Evolutionary conservation across 805 yeast species (phyloP).

Genomic region (Sungouiozyma ichnusensis): DNA sequence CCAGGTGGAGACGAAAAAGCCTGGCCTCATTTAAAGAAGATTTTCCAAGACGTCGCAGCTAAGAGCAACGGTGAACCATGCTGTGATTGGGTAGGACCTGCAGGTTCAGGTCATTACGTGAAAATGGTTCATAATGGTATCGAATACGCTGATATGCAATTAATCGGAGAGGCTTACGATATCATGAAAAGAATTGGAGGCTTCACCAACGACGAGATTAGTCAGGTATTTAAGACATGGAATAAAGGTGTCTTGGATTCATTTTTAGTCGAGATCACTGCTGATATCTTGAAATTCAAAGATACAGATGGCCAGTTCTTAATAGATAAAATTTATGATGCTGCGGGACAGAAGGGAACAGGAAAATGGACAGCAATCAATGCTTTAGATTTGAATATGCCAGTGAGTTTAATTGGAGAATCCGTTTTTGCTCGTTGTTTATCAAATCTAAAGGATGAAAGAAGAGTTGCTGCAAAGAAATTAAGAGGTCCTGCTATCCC

Average conservation of each 20-base stretch:
- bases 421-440: slow-evolving; percentile 95
- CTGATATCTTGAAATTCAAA: slow-evolving; percentile 83
- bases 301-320: slow-evolving; percentile 87
- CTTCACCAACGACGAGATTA: slow-evolving; percentile 80
- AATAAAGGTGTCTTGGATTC: slow-evolving; percentile 97
- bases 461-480: slow-evolving; percentile 71
- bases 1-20: slow-evolving; percentile 98
- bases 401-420: slow-evolving; percentile 96
- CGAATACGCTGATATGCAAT: slow-evolving; percentile 99
- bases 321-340: slow-evolving; percentile 91
- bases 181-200: slow-evolving; percentile 90
- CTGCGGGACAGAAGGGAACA: slow-evolving; percentile 99
- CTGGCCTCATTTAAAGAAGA: slow-evolving; percentile 96
- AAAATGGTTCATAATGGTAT: slow-evolving; percentile 99
- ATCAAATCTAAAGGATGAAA: slow-evolving; percentile 85
- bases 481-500: slow-evolving; percentile 71
- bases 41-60: slow-evolving; percentile 93
- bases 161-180: slow-evolving; percentile 96
- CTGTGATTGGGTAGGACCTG: slow-evolving; percentile 99
- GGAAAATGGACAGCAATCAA: slow-evolving; percentile 99
- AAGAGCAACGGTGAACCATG: slow-evolving; percentile 98
- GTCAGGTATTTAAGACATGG: slow-evolving; percentile 87
- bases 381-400: slow-evolving; percentile 96
- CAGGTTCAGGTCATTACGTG: slow-evolving; percentile 98
- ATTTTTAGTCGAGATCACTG: slow-evolving; percentile 91